Evolutionary conservation across 345 rosid species (phyloP), one percentile per base, ranked within the genome.

Genomic region (Salix dunnii): DNA sequence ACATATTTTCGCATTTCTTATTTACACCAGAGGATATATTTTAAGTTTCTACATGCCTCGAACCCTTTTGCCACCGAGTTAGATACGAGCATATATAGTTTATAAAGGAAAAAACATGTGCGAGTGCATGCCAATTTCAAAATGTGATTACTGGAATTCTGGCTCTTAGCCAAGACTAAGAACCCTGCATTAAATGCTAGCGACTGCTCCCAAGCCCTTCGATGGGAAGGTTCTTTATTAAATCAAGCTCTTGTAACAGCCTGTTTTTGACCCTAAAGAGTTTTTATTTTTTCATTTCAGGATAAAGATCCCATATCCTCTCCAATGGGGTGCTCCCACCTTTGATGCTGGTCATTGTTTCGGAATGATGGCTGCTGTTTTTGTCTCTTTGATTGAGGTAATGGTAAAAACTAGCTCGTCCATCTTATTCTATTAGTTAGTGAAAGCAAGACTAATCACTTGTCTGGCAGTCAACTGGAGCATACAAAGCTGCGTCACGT

Each of bases 301-400:
- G 99, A 89, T 96, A 84, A 93, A 91, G 83, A 88, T 94, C 55
- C 99, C 98, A 36, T 96, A 93, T 84, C 99, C 99, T 86, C 98
- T 94, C 51, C 95, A 96, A 69, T 96, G 99, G 99, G 99, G 99
- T 71, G 99, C 99, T 53, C 99, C 98, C 68, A 94, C 92, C 68
- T 96, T 96, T 79, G 92, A 96, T 89, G 99, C 95, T 67, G 97
- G 97, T 46, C 99, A 94, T 87, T 91, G 97, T 74, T 93, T 94
- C 30, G 99, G 94, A 70, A 96, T 94, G 99, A 92, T 96, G 95
- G 98, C 98, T 40, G 93, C 99, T 46, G 98, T 90, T 76, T 73
- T 96, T 7, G 99, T 96, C 79, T 96, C 99, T 16, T 70, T 96
- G 78, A 84, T 92, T 51, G 99, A 96, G 99, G 98, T 96, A 74